Evolutionary conservation across 169 alveolate genomes (phyloP).

Genomic region (Eimeria tenella): DNA sequence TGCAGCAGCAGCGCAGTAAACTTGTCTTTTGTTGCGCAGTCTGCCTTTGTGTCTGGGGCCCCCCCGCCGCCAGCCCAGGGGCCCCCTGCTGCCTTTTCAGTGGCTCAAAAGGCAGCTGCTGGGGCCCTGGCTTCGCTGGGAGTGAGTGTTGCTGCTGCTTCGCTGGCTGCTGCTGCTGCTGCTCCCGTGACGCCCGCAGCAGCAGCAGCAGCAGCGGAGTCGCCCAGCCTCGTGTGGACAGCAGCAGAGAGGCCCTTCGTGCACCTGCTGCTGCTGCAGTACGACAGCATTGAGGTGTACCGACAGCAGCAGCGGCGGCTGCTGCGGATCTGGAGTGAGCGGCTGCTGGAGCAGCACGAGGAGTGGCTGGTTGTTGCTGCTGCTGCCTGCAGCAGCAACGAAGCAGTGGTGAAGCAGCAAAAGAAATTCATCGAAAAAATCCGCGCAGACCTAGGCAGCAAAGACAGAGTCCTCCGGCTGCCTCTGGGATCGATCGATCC

Average conservation of each 20-base stretch:
- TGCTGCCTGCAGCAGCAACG: conserved; percentile 49
- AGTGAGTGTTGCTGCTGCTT: conserved; percentile 17
- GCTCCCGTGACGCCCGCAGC: conserved; percentile 21
- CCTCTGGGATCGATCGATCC: conserved; percentile 44
- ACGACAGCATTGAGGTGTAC: conserved; percentile 69
- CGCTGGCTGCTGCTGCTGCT: conserved; percentile 47
- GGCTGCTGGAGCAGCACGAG: conserved; percentile 71
- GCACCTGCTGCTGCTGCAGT: conserved; percentile 68
- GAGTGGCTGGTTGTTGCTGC: conserved; percentile 64
- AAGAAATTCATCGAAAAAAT: conserved; percentile 57
- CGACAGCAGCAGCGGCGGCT: conserved; percentile 66
- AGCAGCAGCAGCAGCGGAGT: conserved; percentile 34
- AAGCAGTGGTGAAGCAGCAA: conserved; percentile 7
- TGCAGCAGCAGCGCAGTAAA: conserved; percentile 3
- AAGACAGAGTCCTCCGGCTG: conserved; percentile 60
- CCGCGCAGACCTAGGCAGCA: conserved; percentile 25
- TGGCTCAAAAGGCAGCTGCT: conserved; percentile 33
- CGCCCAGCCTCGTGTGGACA: conserved; percentile 34
- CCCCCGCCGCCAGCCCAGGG: background rate
- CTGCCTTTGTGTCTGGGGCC: background rate
- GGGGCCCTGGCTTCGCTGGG: conserved; percentile 49
- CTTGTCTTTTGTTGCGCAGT: background rate
- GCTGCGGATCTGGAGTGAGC: conserved; percentile 65
- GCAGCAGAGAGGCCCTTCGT: conserved; percentile 49
- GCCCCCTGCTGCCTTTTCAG: conserved; percentile 46